A percentile compares a stretch with the other conserved stretches of the same genome.
Evolutionary conservation across 331 rosid genomes (phyloP).

Genomic region (Stylosanthes scabra): DNA sequence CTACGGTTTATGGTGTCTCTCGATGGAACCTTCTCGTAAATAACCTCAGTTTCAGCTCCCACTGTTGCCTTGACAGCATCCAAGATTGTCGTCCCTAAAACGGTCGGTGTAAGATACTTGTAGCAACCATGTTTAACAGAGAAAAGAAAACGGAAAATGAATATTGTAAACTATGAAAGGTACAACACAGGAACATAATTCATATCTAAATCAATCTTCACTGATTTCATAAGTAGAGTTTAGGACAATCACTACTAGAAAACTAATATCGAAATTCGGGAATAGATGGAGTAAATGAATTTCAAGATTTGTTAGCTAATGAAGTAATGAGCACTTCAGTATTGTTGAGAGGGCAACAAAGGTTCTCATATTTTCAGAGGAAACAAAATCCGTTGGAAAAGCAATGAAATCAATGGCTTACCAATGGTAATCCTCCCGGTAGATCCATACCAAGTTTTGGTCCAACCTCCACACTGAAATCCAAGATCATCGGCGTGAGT

Average conservation of each 20-base stretch:
- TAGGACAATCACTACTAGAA: neutral
- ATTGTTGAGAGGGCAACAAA: slow-evolving; percentile 12
- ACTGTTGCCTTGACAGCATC: slow-evolving; percentile 77
- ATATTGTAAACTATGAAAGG: slow-evolving; percentile 10
- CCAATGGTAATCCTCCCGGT: slow-evolving; percentile 78
- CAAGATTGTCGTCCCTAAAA: slow-evolving; percentile 82
- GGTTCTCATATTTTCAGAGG: slow-evolving; percentile 20
- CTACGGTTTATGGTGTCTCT: slow-evolving; percentile 49
- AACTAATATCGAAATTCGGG: slow-evolving; percentile 2
- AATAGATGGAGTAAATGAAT: slow-evolving; percentile 21
- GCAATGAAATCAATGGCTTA: slow-evolving; percentile 39
- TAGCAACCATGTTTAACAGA: slow-evolving; percentile 11
- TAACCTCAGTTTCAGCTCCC: slow-evolving; percentile 65
- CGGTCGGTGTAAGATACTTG: slow-evolving; percentile 22
- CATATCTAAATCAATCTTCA: neutral
- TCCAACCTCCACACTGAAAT: slow-evolving; percentile 95
- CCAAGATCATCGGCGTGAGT: slow-evolving; percentile 86
- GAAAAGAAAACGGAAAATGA: neutral
- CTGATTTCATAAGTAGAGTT: slow-evolving; percentile 4
- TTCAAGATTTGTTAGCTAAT: slow-evolving; percentile 19
- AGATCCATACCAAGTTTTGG: slow-evolving; percentile 65
- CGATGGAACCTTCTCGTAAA: slow-evolving; percentile 63
- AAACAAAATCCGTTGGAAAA: neutral
- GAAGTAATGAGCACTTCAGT: neutral
- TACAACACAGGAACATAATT: neutral